Evolutionary conservation across 495 filamentous ascomycete genomes (phyloP).

Genomic region (Saxophila tyrrhenica): DNA sequence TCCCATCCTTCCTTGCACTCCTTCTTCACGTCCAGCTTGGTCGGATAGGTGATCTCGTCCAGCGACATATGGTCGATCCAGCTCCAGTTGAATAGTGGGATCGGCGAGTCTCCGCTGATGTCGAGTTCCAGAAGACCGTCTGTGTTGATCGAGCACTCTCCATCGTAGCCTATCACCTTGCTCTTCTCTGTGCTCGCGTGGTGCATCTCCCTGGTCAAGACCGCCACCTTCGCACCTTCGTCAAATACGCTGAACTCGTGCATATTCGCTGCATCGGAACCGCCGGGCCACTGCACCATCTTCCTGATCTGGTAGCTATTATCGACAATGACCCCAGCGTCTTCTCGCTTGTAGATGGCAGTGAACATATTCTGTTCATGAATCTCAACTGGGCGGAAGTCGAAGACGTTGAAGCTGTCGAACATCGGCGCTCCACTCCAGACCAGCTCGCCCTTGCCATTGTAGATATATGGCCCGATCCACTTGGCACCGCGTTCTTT

Average conservation of each 20-base stretch:
- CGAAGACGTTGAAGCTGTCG: background rate
- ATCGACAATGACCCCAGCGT: background rate
- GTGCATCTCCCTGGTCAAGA: background rate
- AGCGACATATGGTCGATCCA: background rate
- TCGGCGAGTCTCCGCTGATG: background rate
- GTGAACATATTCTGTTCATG: background rate
- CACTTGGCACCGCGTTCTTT: background rate
- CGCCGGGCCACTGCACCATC: background rate
- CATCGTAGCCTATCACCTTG: background rate
- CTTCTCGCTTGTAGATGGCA: background rate
- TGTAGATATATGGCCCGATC: background rate
- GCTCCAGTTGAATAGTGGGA: background rate
- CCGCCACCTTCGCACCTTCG: background rate
- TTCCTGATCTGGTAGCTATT: background rate
- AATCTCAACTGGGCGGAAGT: background rate
- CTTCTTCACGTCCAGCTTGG: background rate
- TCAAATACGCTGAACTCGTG: background rate
- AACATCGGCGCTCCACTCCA: constrained; percentile 3
- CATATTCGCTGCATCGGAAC: background rate
- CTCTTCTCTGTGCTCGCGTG: background rate
- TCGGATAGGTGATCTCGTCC: background rate
- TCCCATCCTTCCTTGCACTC: background rate
- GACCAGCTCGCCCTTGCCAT: background rate
- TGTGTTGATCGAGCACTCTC: background rate
- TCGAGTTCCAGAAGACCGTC: background rate